Conservation (phyloP, 306 rosid species). For the Delonix regia region DNA sequence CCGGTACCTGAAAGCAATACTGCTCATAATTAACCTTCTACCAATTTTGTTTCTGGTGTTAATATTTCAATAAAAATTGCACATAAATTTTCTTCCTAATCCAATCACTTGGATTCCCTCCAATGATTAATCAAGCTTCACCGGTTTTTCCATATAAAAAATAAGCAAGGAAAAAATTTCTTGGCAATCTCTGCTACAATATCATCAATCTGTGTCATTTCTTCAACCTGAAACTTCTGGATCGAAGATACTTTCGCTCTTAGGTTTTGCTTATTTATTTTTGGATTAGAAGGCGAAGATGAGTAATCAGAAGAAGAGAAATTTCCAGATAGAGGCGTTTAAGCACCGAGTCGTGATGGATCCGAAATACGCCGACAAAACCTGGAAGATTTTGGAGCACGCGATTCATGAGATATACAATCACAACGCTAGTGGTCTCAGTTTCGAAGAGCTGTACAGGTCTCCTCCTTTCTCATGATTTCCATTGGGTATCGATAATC, state of each 20-base stretch:
- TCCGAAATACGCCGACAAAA: conserved; percentile 93
- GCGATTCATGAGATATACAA: conserved; percentile 94
- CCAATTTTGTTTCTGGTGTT: background rate
- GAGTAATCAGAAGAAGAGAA: conserved; percentile 93
- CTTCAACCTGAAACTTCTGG: conserved; percentile 3
- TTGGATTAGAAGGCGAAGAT: conserved; percentile 44
- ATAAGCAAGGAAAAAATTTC: background rate
- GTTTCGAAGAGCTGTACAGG: conserved; percentile 98
- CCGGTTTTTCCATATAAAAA: background rate
- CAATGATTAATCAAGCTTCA: background rate
- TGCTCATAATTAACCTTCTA: background rate
- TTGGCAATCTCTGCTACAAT: background rate
- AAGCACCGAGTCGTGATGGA: conserved; percentile 93
- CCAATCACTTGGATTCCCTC: background rate
- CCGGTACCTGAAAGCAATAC: background rate
- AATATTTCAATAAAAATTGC: conserved; percentile 2
- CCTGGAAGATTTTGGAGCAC: conserved; percentile 91
- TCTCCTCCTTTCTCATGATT: conserved; percentile 31
- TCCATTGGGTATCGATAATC: background rate
- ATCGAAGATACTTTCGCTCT: conserved; percentile 10
- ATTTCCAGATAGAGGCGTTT: conserved; percentile 95
- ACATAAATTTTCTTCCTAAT: background rate
- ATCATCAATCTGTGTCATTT: conserved; percentile 27
- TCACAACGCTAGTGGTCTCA: conserved; percentile 96
- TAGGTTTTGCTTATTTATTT: conserved; percentile 24